Evolutionary conservation across 2,329 filamentous ascomycete genomes (phyloP), one percentile per base, ranked within the genome.

Genomic region (Nemania serpens): DNA sequence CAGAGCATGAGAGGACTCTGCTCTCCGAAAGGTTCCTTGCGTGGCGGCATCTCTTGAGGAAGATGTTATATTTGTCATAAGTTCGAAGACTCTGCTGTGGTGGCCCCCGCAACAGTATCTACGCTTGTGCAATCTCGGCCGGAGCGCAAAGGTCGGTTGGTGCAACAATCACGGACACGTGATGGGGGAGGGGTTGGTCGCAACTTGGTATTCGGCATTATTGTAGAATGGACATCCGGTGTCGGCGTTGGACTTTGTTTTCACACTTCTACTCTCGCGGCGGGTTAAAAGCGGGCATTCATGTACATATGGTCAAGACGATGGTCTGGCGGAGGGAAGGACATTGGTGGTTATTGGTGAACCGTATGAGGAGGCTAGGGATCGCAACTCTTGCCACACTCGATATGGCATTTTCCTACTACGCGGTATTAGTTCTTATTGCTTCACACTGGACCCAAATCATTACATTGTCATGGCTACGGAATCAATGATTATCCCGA

Each of bases 291-390:
- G 49, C 29, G 33, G 34, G 33, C 54, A 54, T 49, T 39, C 20
- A 58, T 64, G 50, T 59, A 47, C 58, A 55, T 65, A 66, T 37
- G 59, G 51, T 36, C 34, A 34, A 55, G 48, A 46, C 55, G 47
- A 57, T 49, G 53, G n/a, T 37, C 25, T 46, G 41, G 41, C 39
- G 53, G 46, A 49, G 43, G 34, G 22, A 42, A 5, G 17, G 36
- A 10, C 25, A 29, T 13, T 49, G 29, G 55, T 51, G 29, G 10
- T 47, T 60, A 22, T 17, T 65, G 39, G 68, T 59, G 66, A 66
- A 62, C 62, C 63, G 58, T 64, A 68, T 55, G 61, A 65, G 49
- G 64, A 68, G 58, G 63, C 58, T 64, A 63, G 2, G 11, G 11
- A 29, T 29, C 25, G 25, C 25, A 7, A 7, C 25, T 29, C 7